A percentile compares a stretch with the other conserved stretches of the same genome.
phyloP scores from a whole-genome alignment of 2,329 filamentous ascomycete genomes.

The Fusarium sterilihyphosum region DNA sequence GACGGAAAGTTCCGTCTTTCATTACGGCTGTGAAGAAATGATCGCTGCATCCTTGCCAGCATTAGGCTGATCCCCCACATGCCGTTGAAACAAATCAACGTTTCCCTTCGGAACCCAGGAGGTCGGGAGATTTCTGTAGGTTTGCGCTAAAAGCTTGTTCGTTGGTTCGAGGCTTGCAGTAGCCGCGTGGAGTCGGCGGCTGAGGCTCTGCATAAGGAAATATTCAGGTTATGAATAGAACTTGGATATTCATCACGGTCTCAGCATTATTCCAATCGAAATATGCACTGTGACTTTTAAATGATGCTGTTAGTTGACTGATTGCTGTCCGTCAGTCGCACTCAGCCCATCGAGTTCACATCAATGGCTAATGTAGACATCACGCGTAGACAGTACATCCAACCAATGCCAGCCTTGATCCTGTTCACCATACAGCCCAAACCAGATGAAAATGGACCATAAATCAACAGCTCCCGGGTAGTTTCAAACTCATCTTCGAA shows the following conservation, averaged over 20 bases:
- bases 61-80: not conserved
- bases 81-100: not conserved
- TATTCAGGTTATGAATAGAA: not conserved
- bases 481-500: fast-evolving
- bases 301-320: fast-evolving
- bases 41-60: not conserved
- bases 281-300: fast-evolving
- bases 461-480: not conserved
- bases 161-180: not conserved
- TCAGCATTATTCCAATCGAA: fast-evolving
- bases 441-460: fast-evolving
- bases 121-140: not conserved
- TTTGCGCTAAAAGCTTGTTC: not conserved
- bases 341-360: not conserved
- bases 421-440: no score
- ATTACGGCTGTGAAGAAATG: not conserved
- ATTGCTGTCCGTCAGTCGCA: not conserved
- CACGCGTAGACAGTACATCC: fast-evolving
- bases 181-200: not conserved
- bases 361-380: not conserved
- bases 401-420: not conserved
- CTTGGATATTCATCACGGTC: fast-evolving
- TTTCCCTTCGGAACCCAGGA: not conserved
- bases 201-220: not conserved
- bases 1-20: not conserved